Evolutionary conservation across 192 early-diverging fungal species (phyloP).

Genomic region (Podila verticillata): DNA sequence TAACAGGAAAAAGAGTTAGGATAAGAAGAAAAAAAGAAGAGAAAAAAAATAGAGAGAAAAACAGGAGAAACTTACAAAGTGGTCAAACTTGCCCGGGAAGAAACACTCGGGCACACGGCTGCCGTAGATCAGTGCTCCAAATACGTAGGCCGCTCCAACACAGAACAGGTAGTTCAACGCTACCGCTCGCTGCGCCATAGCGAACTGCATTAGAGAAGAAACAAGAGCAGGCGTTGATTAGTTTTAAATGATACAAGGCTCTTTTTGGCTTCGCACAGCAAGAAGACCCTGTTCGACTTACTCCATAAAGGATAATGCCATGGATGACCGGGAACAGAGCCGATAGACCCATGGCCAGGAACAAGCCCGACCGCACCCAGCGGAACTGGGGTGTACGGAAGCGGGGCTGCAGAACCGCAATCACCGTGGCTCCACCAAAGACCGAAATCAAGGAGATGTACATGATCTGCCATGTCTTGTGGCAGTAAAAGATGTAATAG

Average conservation of each 20-base stretch:
- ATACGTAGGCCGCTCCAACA: slow-evolving; percentile 85
- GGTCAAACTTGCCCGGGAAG: slow-evolving; percentile 88
- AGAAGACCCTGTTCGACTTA: slow-evolving; percentile 44
- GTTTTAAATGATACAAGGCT: slow-evolving; percentile 10
- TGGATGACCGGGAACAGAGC: slow-evolving; percentile 81
- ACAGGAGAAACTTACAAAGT: slow-evolving; percentile 64
- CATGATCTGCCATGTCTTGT: slow-evolving; percentile 47
- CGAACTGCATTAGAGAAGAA: slow-evolving; percentile 17
- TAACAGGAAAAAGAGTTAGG: neutral
- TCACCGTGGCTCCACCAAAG: slow-evolving; percentile 68
- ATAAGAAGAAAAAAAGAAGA: neutral
- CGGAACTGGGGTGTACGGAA: slow-evolving; percentile 84
- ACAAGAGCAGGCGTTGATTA: neutral
- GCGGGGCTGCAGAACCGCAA: slow-evolving; percentile 32
- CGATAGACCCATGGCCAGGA: slow-evolving; percentile 82
- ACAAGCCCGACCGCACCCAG: slow-evolving; percentile 79
- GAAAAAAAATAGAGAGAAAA: neutral
- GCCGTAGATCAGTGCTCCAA: slow-evolving; percentile 90
- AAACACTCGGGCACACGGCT: slow-evolving; percentile 85
- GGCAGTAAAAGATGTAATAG: slow-evolving; percentile 60
- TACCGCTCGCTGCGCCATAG: slow-evolving; percentile 59
- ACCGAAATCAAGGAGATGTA: slow-evolving; percentile 70
- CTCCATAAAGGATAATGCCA: slow-evolving; percentile 71
- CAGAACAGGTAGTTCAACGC: slow-evolving; percentile 71
- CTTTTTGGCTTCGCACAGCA: too few species aligned